Percentiles rank a stretch among this genome's conserved stretches.
Conservation (phyloP, 2,329 filamentous ascomycete species). For the Beauveria varroae region DNA sequence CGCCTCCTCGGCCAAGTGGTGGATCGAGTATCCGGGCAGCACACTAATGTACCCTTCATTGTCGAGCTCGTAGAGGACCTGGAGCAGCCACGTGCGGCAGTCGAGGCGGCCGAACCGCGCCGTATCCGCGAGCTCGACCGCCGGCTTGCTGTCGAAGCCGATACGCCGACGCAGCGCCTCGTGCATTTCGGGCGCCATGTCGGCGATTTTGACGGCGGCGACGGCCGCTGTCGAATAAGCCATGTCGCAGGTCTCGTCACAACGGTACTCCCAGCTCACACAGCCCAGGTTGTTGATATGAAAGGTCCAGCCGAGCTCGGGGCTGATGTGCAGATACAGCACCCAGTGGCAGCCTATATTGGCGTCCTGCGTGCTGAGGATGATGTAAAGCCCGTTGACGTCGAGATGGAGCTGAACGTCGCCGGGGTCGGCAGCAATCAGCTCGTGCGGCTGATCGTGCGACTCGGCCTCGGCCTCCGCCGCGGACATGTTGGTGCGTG, state of each 20-base stretch:
- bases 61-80: conserved; percentile 13
- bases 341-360: conserved; percentile 1
- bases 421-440: background rate
- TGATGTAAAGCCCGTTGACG: conserved; percentile 5
- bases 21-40: conserved; percentile 1
- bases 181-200: conserved; percentile 8
- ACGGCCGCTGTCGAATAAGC: background rate
- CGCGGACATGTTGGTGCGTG: background rate
- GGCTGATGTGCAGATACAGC: conserved; percentile 1
- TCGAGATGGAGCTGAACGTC: background rate
- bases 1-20: conserved; percentile 6
- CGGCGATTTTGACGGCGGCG: conserved; percentile 5
- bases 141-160: background rate
- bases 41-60: conserved; percentile 15
- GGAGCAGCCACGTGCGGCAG: conserved; percentile 12
- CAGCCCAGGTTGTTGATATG: background rate
- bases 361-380: conserved; percentile 1
- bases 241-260: conserved; percentile 2
- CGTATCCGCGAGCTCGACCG: conserved; percentile 1
- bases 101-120: conserved; percentile 9
- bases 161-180: background rate
- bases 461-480: background rate
- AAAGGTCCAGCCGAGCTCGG: background rate
- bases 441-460: background rate
- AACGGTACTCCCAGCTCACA: background rate